Base-by-base conservation (phyloP, 805 yeast genomes). In the Sugiyamaella boreocaroliniensis region DNA sequence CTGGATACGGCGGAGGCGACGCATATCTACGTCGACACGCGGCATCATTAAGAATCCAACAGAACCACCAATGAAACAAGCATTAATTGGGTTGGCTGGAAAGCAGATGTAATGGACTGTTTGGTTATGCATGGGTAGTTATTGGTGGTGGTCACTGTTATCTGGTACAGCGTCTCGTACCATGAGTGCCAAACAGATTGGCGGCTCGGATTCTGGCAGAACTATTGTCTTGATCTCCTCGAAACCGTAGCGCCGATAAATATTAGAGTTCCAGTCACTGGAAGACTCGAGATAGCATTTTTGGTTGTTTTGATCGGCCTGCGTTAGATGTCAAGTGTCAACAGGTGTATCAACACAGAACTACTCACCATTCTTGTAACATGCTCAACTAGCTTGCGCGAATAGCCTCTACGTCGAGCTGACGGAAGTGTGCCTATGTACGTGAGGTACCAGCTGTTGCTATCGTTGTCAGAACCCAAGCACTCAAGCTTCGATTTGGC, bases 331-430 rank as follows among this genome's bases (percentile, higher is more conserved):
- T 32, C 8, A 3, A 22, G 26, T 6, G 11, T 9, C n/a, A 14
- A 18, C n/a, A n/a, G n/a, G n/a, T n/a, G n/a, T n/a, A n/a, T n/a
- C n/a, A 32, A 29, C 11, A 50, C 43, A 40, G 15, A 37, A 55
- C 77, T 69, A 55, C 77, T 69, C 61, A 68, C 78, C 55, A 76
- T 70, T 43, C 76, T 75, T 51, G 78, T 70, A 49, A 77, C 79
- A 62, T 71, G 73, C 55, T 79, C 76, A 48, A 80, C 68, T 55
- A 81, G 68, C 54, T 72, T 67, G 61, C 79, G 71, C 37, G 82
- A 82, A 58, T 78, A 71, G 19, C 84, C 83, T 60, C 77, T 77
- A 50, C 85, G 85, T 61, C 81, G 70, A 68, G 81, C 81, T 42
- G 73, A 64, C 7, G 83, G 82, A 44, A 77, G 68, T 20, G 81